Base-by-base conservation (phyloP, 2,329 filamentous ascomycete genomes). In the Botryotinia narcissicola region DNA sequence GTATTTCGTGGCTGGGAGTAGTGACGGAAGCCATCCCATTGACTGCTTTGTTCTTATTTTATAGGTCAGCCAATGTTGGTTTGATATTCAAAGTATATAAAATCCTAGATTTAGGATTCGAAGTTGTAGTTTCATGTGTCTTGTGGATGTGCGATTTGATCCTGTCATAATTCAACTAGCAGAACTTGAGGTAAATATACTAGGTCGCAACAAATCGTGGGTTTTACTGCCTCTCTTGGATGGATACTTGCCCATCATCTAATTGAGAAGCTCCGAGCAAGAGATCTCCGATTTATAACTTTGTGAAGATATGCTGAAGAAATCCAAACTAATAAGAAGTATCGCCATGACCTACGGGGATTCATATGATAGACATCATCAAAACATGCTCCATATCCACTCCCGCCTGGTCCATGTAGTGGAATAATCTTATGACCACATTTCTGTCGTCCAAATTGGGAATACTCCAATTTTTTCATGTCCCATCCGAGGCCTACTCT, bases 401-500 rank as follows among this genome's bases (percentile, higher is more conserved):
- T 74, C 25, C 73, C 75, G 20, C 70, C 75, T 22, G 74, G 74
- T 16, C 83, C 82, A 14, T 88, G 80, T 25, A 87, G 74, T 18
- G 85, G 83, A 1, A 87, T 81, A 72, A 89, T 85, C 72, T 83
- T 83, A 75, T 88, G 87, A 46, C 85, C 80, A 69, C 85, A 85
- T 14, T 85, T 84, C 48, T 85, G 84, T 2, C 88, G 83, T 61
- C 84, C 84, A 75, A 89, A 86, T 74, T 86, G 86, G 1, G 87
- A 86, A 75, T 86, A 84, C 73, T 89, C 86, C 4, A 89, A 80
- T 76, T 89, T 89, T 32, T 84, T 85, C 74, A 89, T 78, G 37
- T 87, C 85, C 87, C 87, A 89, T 40, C 84, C 84, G 57, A 90
- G 82, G 16, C 85, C 85, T 37, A 88, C 84, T 46, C 86, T 83